A percentile compares a stretch with the other conserved stretches of the same genome.
Conservation (phyloP, 2,329 filamentous ascomycete genomes). For the Penicillium fuscoglaucum region DNA sequence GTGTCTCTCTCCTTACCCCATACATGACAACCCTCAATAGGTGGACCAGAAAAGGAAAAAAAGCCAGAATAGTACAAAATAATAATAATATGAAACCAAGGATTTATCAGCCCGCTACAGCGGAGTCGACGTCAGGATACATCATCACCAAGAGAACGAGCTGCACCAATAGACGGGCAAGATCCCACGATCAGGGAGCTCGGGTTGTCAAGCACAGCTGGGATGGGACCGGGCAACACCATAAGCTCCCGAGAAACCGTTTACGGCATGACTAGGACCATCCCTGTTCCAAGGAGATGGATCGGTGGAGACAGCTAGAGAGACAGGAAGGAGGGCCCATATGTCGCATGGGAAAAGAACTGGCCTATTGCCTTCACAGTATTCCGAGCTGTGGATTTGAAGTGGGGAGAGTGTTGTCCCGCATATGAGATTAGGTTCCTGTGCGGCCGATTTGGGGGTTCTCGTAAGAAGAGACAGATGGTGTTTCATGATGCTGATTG, state of each 20-base stretch:
- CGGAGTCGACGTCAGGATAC: conserved; percentile 25
- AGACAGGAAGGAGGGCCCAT: neutral
- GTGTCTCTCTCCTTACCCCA: conserved; percentile 16
- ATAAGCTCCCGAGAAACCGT: conserved; percentile 27
- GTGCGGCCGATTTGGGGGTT: conserved; percentile 16
- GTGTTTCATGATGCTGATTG: conserved; percentile 17
- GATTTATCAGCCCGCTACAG: conserved; percentile 19
- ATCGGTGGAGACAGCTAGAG: conserved; percentile 5
- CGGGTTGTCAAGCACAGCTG: conserved; percentile 29
- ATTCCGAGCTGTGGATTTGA: neutral
- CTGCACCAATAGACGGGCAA: conserved; percentile 33
- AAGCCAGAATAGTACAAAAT: conserved; percentile 1
- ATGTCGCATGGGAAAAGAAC: neutral
- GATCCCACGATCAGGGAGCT: conserved; percentile 23
- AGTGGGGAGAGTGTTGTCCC: conserved; percentile 10
- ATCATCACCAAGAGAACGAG: conserved; percentile 32
- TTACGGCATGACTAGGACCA: conserved; percentile 17
- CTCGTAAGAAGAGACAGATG: conserved; percentile 8
- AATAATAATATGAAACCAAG: conserved; percentile 1
- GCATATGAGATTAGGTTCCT: conserved; percentile 24
- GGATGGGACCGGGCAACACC: conserved; percentile 26
- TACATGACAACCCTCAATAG: conserved; percentile 15
- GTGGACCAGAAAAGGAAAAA: conserved; percentile 10
- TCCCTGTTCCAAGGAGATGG: conserved; percentile 17
- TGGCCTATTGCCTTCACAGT: neutral